Evolutionary conservation across 2,329 filamentous ascomycete species (phyloP).

Genomic region (Nothophaeocryptopus gaeumannii): DNA sequence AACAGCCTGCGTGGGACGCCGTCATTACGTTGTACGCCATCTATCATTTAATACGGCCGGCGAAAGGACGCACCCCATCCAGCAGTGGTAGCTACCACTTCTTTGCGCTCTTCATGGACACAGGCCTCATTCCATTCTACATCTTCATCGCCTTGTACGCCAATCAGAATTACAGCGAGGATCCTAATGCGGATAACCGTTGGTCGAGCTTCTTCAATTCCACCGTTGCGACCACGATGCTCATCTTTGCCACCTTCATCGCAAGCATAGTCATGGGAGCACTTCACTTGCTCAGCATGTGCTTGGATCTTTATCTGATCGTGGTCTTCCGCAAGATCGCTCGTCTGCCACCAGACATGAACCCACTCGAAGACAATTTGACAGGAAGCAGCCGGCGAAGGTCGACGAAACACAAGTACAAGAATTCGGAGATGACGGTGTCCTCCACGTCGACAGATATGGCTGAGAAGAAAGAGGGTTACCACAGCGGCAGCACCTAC

Average conservation of each 20-base stretch:
- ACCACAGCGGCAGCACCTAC: slow-evolving; percentile 45
- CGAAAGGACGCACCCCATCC: slow-evolving; percentile 68
- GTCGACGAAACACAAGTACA: slow-evolving; percentile 67
- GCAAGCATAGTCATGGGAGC: slow-evolving; percentile 61
- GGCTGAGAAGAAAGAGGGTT: slow-evolving; percentile 60
- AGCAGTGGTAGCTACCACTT: slow-evolving; percentile 87
- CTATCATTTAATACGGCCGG: slow-evolving; percentile 72
- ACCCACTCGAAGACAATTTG: slow-evolving; percentile 81
- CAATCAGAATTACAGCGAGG: slow-evolving; percentile 51
- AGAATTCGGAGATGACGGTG: slow-evolving; percentile 55
- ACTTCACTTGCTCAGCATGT: slow-evolving; percentile 68
- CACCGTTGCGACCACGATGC: slow-evolving; percentile 56
- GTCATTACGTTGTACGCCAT: slow-evolving; percentile 71
- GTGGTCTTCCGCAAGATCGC: slow-evolving; percentile 79
- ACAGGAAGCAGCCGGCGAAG: slow-evolving; percentile 59
- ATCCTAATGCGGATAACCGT: slow-evolving; percentile 42
- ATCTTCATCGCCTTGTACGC: slow-evolving; percentile 57
- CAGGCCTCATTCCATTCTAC: slow-evolving; percentile 62
- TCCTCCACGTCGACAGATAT: slow-evolving; percentile 27
- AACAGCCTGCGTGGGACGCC: slow-evolving; percentile 70
- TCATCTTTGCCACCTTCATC: slow-evolving; percentile 64
- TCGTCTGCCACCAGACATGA: slow-evolving; percentile 86
- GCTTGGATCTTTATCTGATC: slow-evolving; percentile 71
- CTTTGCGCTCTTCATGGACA: slow-evolving; percentile 73
- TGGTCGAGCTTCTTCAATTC: slow-evolving; percentile 70